Conservation (phyloP, 768 basidiomycete species). For the Boletus tomentosulus region DNA sequence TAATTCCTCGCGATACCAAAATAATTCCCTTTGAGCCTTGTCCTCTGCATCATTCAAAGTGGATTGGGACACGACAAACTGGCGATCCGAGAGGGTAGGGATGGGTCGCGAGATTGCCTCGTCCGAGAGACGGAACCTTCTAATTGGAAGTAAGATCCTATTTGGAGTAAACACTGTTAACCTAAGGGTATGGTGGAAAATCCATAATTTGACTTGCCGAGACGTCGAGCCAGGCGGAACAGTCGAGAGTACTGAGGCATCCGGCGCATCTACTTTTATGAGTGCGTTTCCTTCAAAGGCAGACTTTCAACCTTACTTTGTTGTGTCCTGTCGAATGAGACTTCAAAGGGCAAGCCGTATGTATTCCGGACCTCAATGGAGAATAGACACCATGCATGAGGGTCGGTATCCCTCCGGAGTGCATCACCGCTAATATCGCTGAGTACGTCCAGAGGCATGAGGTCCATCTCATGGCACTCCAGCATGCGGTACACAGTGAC, state of each 20-base stretch:
- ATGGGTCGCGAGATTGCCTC: slow-evolving; percentile 61
- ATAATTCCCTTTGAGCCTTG: slow-evolving; percentile 68
- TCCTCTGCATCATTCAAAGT: slow-evolving; percentile 57
- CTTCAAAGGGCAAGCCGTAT: slow-evolving; percentile 88
- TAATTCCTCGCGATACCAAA: slow-evolving; percentile 94
- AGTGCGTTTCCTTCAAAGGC: not conserved
- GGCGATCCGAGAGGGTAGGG: slow-evolving; percentile 81
- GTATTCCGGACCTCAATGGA: slow-evolving; percentile 88
- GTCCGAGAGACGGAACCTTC: slow-evolving; percentile 60
- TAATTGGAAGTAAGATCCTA: slow-evolving; percentile 69
- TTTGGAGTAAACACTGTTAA: slow-evolving; percentile 3
- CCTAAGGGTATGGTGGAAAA: not conserved
- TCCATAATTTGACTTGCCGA: slow-evolving; percentile 45
- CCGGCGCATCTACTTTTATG: slow-evolving; percentile 35
- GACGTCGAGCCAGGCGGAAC: slow-evolving; percentile 88
- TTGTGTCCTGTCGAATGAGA: slow-evolving; percentile 66
- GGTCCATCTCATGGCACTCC: slow-evolving; percentile 79
- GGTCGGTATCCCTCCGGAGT: slow-evolving; percentile 42
- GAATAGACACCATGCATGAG: slow-evolving; percentile 79
- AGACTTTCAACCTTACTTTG: slow-evolving; percentile 42
- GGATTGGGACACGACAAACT: slow-evolving; percentile 84
- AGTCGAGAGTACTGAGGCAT: slow-evolving; percentile 45
- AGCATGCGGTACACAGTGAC: slow-evolving; percentile 96
- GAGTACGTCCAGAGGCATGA: slow-evolving; percentile 53
- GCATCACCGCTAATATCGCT: slow-evolving; percentile 20